Evolutionary conservation across 495 filamentous ascomycete genomes (phyloP).

Genomic region (Chaetomium cochliodes): DNA sequence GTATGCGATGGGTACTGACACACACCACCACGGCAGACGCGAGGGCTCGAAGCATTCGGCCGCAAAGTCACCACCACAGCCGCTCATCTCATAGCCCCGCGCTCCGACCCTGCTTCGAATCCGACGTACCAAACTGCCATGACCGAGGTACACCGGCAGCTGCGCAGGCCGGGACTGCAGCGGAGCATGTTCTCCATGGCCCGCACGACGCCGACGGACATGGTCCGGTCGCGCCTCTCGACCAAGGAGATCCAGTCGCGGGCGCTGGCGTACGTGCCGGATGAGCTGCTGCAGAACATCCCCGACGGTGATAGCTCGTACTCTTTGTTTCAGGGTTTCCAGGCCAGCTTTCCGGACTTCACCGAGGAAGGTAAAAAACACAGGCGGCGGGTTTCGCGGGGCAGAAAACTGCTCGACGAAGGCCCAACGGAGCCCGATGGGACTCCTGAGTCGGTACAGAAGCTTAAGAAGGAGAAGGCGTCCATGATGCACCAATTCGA

Average conservation of each 20-base stretch:
- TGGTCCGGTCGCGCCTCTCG: conserved; percentile 89
- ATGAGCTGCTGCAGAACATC: conserved; percentile 83
- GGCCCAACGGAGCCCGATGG: conserved; percentile 46
- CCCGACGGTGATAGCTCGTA: conserved; percentile 82
- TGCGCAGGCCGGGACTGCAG: conserved; percentile 78
- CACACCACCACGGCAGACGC: conserved; percentile 55
- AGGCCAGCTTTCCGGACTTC: conserved; percentile 81
- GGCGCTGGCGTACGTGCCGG: conserved; percentile 82
- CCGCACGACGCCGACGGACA: conserved; percentile 82
- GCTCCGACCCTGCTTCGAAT: conserved; percentile 59
- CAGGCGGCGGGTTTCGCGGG: conserved; percentile 65
- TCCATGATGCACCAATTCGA: conserved; percentile 78
- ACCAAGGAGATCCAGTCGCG: conserved; percentile 92
- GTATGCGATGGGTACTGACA: conserved; percentile 14
- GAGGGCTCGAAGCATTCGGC: conserved; percentile 87
- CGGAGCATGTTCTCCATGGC: conserved; percentile 85
- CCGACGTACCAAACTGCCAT: conserved; percentile 81
- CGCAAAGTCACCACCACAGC: conserved; percentile 94
- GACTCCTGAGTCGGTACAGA: conserved; percentile 62
- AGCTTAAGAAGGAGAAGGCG: conserved; percentile 74
- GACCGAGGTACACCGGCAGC: conserved; percentile 82
- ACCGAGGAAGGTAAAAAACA: conserved; percentile 66
- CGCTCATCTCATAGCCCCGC: conserved; percentile 75
- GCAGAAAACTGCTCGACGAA: conserved; percentile 70
- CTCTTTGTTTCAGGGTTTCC: conserved; percentile 94